These are phyloP conservation scores for Rossbeevera mucosa DNA, from an alignment of 768 basidiomycete genomes.

Conservation along the genomic window DNA sequence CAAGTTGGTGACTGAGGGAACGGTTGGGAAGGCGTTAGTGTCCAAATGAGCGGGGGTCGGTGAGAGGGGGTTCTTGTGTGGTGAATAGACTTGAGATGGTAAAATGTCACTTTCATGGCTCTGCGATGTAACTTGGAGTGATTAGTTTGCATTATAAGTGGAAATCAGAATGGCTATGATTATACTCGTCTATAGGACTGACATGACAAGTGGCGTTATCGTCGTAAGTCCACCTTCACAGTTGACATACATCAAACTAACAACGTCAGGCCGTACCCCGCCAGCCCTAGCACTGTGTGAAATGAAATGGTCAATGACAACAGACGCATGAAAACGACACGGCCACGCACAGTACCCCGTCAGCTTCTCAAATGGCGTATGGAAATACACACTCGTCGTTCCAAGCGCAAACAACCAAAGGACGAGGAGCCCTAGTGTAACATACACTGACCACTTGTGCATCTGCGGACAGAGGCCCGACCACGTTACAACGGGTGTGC, in stretches of 20 bases:
- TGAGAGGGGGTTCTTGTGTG: slow-evolving; percentile 34
- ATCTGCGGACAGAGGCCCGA: slow-evolving; percentile 34
- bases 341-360: slow-evolving; percentile 70
- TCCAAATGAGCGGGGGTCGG: slow-evolving; percentile 28
- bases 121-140: not conserved
- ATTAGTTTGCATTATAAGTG: not conserved
- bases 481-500: not conserved
- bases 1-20: slow-evolving; percentile 17
- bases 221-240: not conserved
- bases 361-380: slow-evolving; percentile 81
- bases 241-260: slow-evolving; percentile 8
- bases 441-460: slow-evolving; percentile 46
- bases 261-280: slow-evolving; percentile 31
- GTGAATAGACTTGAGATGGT: not conserved
- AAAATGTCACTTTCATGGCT: not conserved
- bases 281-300: slow-evolving; percentile 35
- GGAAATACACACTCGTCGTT: slow-evolving; percentile 89
- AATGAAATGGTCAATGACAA: slow-evolving; percentile 3
- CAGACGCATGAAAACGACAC: not conserved
- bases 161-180: not conserved
- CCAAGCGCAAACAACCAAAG: slow-evolving; percentile 72
- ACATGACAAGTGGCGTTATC: not conserved
- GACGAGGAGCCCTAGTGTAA: slow-evolving; percentile 45
- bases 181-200: not conserved
- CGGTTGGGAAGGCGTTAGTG: slow-evolving; percentile 29